A percentile compares a stretch with the other conserved stretches of the same genome.
Evolutionary conservation across 345 rosid genomes (phyloP).

Genomic region (Bruguiera sexangula): DNA sequence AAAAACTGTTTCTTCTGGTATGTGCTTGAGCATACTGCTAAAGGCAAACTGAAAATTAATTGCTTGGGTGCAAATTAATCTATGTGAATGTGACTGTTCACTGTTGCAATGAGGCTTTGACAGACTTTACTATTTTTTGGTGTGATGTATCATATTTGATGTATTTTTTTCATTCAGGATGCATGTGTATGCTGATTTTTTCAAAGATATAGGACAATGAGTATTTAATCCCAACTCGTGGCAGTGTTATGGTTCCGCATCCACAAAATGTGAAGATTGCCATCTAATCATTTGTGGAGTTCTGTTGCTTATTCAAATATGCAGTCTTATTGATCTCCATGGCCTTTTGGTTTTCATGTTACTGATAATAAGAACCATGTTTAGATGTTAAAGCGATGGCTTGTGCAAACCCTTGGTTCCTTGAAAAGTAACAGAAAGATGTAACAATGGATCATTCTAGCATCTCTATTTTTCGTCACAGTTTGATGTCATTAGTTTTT

Average conservation of each 20-base stretch:
- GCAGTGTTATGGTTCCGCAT: neutral
- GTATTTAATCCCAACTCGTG: too few relatives aligned
- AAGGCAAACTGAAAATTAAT: neutral
- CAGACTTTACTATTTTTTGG: too few relatives aligned
- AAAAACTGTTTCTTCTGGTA: too few relatives aligned
- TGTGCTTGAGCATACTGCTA: neutral
- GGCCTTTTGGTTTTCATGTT: neutral
- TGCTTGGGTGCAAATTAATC: neutral
- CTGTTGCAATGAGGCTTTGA: neutral
- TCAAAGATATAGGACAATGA: too few relatives aligned
- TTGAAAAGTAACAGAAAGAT: neutral
- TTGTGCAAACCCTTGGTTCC: neutral
- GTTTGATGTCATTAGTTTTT: neutral
- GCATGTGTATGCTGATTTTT: neutral
- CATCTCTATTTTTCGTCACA: neutral
- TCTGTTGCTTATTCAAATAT: neutral
- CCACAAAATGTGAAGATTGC: neutral
- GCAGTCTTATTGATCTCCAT: neutral
- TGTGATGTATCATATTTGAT: too few relatives aligned
- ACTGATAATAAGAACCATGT: neutral
- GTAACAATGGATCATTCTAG: slow-evolving; percentile 1
- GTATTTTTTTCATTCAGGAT: too few relatives aligned
- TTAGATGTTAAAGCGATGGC: neutral
- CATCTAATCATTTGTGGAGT: neutral
- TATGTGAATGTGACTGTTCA: slow-evolving; percentile 7